Base-by-base conservation (phyloP, 331 rosid species). In the Phaseolus coccineus region DNA sequence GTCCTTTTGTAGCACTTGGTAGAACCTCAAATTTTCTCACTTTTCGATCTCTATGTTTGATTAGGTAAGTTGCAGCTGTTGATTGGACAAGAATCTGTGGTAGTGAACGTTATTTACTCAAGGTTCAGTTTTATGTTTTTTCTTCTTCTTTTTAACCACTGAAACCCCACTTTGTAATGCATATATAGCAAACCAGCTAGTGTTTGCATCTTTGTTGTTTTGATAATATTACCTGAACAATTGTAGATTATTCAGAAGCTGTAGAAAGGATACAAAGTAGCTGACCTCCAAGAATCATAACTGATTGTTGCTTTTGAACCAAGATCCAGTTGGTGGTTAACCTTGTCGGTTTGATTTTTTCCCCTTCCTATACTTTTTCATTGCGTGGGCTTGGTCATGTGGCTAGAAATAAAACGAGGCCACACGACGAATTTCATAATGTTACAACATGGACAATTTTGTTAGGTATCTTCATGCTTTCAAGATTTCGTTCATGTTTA, bases 21-120 rank as follows among this genome's bases (percentile, higher is more conserved):
- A 42, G 61, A 80, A 71, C 78, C 69, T 67, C 61, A 52, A 25
- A 19, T 1, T 76, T 66, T 73, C 81, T 70, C 75, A 83, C 76
- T 70, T 84, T 74, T 81, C 51, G 51, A 46, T 46, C 87, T 90
- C 69, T 83, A 76, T 85, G 80, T 76, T 83, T 87, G 90, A 77
- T 83, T 91, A 85, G 94, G 94, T 88, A 87, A 94, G 91, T 89
- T 87, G 88, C 90, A 89, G 91, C 78, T 55, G 86, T 74, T 89
- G 90, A 73, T 89, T 84, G 88, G 88, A 83, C 91, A 83, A 81
- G 86, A 83, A 82, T 74, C 78, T 71, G 42, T 79, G 83, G 69
- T 80, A 78, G 79, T 86, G 33, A 28, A 73, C 57, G 52, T 73
- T 79, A 62, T 78, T 84, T 14, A 39, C 74, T 66, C 83, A 85